Evolutionary conservation across 2,329 filamentous ascomycete genomes (phyloP).

Genomic region (Aspergillus fischeri): DNA sequence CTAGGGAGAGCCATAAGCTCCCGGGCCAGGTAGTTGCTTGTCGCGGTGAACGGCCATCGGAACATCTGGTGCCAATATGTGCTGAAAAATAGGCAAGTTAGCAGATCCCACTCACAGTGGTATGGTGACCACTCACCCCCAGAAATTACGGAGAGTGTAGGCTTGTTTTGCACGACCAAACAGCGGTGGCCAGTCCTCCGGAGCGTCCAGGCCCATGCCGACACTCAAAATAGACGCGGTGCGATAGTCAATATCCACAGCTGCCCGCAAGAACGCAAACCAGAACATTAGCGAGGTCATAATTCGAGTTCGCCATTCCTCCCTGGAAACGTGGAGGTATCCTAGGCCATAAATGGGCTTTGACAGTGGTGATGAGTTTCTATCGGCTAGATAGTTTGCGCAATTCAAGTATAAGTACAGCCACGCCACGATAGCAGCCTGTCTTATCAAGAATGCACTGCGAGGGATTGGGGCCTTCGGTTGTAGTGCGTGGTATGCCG

Average conservation of each 20-base stretch:
- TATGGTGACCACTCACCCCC: conserved; percentile 21
- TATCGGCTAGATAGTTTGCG: background rate
- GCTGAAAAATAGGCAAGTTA: conserved; percentile 4
- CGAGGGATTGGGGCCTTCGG: background rate
- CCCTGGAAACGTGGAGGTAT: conserved; percentile 2
- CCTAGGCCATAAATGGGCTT: conserved; percentile 1
- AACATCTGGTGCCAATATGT: conserved; percentile 30
- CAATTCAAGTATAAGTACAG: conserved; percentile 18
- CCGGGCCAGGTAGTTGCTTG: conserved; percentile 17
- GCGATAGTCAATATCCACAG: conserved; percentile 20
- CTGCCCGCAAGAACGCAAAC: conserved; percentile 11
- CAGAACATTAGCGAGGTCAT: conserved; percentile 10
- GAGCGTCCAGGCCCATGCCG: conserved; percentile 7
- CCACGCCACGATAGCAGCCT: conserved; percentile 17
- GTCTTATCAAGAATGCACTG: conserved; percentile 15
- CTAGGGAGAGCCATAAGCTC: conserved; percentile 15
- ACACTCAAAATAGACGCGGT: conserved; percentile 18
- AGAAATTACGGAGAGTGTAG: conserved; percentile 24
- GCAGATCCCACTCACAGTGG: background rate
- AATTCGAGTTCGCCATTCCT: conserved; percentile 11
- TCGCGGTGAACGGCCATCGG: conserved; percentile 19
- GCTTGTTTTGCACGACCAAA: conserved; percentile 22
- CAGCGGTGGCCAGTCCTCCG: conserved; percentile 20
- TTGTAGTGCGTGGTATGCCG: background rate
- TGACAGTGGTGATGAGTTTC: background rate